Evolutionary conservation across 352 stramenopile genomes (phyloP), one percentile per base, ranked within the genome.

Genomic region (Pythium myriotylum): DNA sequence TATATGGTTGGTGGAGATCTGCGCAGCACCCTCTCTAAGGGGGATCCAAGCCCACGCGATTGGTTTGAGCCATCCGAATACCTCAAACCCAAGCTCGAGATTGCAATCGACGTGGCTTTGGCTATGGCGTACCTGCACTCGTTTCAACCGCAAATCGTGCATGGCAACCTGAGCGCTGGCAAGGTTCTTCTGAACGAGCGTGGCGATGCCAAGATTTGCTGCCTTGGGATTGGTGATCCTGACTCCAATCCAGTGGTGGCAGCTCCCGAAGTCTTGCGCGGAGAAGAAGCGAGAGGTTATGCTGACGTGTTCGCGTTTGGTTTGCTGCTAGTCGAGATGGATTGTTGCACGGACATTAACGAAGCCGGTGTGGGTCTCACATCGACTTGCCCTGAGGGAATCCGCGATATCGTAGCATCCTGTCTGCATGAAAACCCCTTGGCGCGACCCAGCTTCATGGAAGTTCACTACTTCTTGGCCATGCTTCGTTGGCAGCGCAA

Each of bases 221-320:
- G 20, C 43, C 19, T 50, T 9, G 20, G 43, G 40, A 20, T 47
- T 13, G 20, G 40, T 47, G 17, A 43, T 6, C 37, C 13, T 4
- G 37, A 17, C 13, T 20, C 4, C n/a, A n/a, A n/a, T n/a, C n/a
- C n/a, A n/a, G n/a, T n/a, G n/a, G n/a, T n/a, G n/a, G n/a, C 13
- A 7, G 37, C 37, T 4, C 37, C 37, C 17, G 37, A 43, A 16
- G 37, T 43, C 13, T 20, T 43, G 37, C 37, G 13, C 8, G 37
- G 37, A 10, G 37, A 43, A 43, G 7, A 6, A 43, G 4, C 7
- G 7, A 20, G 37, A 6, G 37, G 3, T 20, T 20, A 3, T 20
- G 37, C 37, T 6, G 37, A 43, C 37, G 37, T 43, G 37, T 43
- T 20, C 37, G 13, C 43, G 43, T 50, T 50, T 26, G 43, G 19